These are phyloP conservation scores for Penicillium crystallinum DNA, from an alignment of 495 filamentous ascomycete species.

Conservation along the genomic window DNA sequence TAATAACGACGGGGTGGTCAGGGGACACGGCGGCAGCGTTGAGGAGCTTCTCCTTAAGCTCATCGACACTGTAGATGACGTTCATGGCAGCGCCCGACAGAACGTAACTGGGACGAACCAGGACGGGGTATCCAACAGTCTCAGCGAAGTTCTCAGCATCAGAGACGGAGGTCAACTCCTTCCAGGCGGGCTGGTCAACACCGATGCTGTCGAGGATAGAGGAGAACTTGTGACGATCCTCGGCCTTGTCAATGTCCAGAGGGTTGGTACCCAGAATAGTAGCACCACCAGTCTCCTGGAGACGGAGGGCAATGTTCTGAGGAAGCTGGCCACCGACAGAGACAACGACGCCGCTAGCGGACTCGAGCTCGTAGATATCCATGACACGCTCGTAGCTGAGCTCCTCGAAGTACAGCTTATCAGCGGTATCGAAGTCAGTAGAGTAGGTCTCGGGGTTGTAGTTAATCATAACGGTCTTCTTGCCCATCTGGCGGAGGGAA, in stretches of 20 bases:
- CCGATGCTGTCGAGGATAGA: conserved; percentile 93
- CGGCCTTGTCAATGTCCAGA: conserved; percentile 90
- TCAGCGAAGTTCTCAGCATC: conserved; percentile 83
- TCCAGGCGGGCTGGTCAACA: conserved; percentile 97
- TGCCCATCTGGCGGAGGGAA: conserved; percentile 79
- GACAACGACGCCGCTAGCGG: conserved; percentile 82
- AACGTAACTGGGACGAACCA: conserved; percentile 93
- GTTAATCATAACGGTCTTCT: conserved; percentile 99
- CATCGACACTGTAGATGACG: conserved; percentile 82
- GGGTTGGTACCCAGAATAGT: conserved; percentile 89
- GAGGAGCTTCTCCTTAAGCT: conserved; percentile 81
- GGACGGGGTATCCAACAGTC: conserved; percentile 81
- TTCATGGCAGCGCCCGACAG: conserved; percentile 97
- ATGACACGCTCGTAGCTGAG: conserved; percentile 95
- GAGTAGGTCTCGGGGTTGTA: conserved; percentile 85
- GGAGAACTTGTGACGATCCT: conserved; percentile 97
- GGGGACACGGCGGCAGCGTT: conserved; percentile 88
- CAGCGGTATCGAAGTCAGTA: conserved; percentile 92
- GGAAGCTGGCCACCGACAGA: conserved; percentile 94
- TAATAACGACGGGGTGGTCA: conserved; percentile 96
- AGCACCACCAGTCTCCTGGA: conserved; percentile 87
- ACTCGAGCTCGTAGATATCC: conserved; percentile 97
- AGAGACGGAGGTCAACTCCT: conserved; percentile 84
- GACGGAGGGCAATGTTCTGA: conserved; percentile 90
- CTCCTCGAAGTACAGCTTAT: conserved; percentile 95